Evolutionary conservation across 106 monocot genomes (phyloP).

Genomic region (Chionographis japonica): DNA sequence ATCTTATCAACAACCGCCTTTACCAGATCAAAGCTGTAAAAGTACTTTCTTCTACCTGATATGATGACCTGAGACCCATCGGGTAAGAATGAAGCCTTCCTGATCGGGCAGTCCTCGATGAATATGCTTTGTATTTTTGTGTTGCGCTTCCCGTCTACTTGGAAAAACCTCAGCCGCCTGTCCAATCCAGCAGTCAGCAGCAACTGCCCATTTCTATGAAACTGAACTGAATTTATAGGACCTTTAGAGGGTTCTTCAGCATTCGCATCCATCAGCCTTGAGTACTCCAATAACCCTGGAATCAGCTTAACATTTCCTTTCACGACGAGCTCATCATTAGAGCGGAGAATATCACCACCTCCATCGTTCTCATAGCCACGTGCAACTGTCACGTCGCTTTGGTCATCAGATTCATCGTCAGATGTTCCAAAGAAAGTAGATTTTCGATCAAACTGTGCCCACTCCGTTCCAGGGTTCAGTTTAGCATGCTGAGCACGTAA

Average conservation of each 20-base stretch:
- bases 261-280: slow-evolving; percentile 73
- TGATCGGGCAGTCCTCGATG: slow-evolving; percentile 70
- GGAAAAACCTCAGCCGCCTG: slow-evolving; percentile 66
- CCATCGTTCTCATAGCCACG: slow-evolving; percentile 26
- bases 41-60: slow-evolving; percentile 76
- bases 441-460: slow-evolving; percentile 41
- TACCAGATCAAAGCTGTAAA: slow-evolving; percentile 79
- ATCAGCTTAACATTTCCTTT: slow-evolving; percentile 44
- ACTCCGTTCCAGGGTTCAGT: slow-evolving; percentile 66
- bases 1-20: slow-evolving; percentile 65
- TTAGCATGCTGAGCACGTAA: slow-evolving; percentile 70
- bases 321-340: slow-evolving; percentile 55
- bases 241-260: slow-evolving; percentile 55
- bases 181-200: slow-evolving; percentile 66
- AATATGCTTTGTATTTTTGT: slow-evolving; percentile 72
- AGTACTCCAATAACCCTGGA: slow-evolving; percentile 71
- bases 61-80: slow-evolving; percentile 84
- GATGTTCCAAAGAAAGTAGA: not conserved
- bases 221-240: slow-evolving; percentile 73
- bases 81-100: slow-evolving; percentile 75
- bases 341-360: slow-evolving; percentile 37
- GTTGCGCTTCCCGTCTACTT: slow-evolving; percentile 84
- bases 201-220: slow-evolving; percentile 82
- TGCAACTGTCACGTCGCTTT: slow-evolving; percentile 30
- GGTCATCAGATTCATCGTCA: slow-evolving; percentile 40